These are phyloP conservation scores for Nigrospora sphaerica DNA, from an alignment of 2,329 filamentous ascomycete genomes.

Conservation along the genomic window DNA sequence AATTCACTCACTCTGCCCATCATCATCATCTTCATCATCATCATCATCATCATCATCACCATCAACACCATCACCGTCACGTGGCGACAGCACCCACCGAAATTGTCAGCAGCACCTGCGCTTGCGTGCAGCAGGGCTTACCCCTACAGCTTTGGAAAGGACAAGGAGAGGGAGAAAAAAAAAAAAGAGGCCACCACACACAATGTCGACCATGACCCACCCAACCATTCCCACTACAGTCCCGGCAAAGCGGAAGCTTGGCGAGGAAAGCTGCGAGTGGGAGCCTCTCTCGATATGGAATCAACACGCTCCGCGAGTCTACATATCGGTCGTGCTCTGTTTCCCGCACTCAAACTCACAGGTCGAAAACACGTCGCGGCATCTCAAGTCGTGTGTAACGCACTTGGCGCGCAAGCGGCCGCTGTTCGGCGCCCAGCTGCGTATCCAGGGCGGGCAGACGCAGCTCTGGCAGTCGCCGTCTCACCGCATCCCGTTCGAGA, in stretches of 20 bases:
- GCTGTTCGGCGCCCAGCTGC: conserved; percentile 20
- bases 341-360: conserved; percentile 19
- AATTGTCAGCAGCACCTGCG: no score
- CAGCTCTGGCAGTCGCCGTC: conserved; percentile 13
- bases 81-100: no score
- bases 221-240: not conserved
- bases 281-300: conserved; percentile 25
- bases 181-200: no score
- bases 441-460: conserved; percentile 11
- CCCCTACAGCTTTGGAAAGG: no score
- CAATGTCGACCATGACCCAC: not conserved
- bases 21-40: no score
- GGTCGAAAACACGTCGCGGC: conserved; percentile 11
- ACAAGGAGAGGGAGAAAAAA: no score
- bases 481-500: conserved; percentile 19
- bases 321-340: conserved; percentile 24
- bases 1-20: no score
- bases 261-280: conserved; percentile 7
- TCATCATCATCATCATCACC: no score
- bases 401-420: conserved; percentile 19
- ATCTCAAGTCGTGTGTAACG: conserved; percentile 17
- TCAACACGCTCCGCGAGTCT: conserved; percentile 23
- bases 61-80: no score
- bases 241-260: not conserved
- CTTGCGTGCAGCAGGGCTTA: no score